Conservation (phyloP, 2,329 filamentous ascomycete species). For the Hymenoscyphus fraxineus region DNA sequence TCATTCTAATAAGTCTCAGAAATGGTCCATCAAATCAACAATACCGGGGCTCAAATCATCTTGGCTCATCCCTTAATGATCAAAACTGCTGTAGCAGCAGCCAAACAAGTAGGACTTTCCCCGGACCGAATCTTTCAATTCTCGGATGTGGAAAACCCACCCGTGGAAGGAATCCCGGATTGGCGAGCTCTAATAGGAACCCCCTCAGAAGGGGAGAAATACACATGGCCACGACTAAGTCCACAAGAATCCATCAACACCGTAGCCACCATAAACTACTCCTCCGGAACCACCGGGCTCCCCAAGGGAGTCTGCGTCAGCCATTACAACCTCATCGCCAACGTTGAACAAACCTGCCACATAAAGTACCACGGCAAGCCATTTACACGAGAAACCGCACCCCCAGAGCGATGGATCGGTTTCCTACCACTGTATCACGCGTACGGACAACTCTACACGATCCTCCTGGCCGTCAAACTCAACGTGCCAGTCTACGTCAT, state of each 20-base stretch:
- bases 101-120: slow-evolving; percentile 40
- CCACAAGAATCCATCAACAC: slow-evolving; percentile 9
- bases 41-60: slow-evolving; percentile 47
- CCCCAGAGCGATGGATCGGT: slow-evolving; percentile 48
- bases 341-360: slow-evolving; percentile 45
- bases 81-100: slow-evolving; percentile 42
- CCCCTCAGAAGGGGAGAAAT: slow-evolving; percentile 49
- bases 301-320: slow-evolving; percentile 73
- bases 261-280: slow-evolving; percentile 67
- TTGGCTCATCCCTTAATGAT: slow-evolving; percentile 47
- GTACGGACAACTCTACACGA: slow-evolving; percentile 52
- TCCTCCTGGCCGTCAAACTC: slow-evolving; percentile 43
- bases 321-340: slow-evolving; percentile 26
- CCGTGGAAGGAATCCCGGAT: slow-evolving; percentile 45
- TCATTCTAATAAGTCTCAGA: slow-evolving; percentile 35
- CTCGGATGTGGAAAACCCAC: slow-evolving; percentile 38
- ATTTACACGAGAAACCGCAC: slow-evolving; percentile 36
- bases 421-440: slow-evolving; percentile 67
- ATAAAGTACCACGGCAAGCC: slow-evolving; percentile 41
- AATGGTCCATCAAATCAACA: slow-evolving; percentile 48
- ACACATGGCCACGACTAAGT: slow-evolving; percentile 35
- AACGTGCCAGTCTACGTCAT: slow-evolving; percentile 52
- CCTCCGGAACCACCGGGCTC: slow-evolving; percentile 73
- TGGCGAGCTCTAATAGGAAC: slow-evolving; percentile 60
- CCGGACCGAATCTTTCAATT: slow-evolving; percentile 46